A percentile compares a stretch with the other conserved stretches of the same genome.
phyloP scores from a whole-genome alignment of 1,139 yeast species.

The Geotrichum carabidarum region DNA sequence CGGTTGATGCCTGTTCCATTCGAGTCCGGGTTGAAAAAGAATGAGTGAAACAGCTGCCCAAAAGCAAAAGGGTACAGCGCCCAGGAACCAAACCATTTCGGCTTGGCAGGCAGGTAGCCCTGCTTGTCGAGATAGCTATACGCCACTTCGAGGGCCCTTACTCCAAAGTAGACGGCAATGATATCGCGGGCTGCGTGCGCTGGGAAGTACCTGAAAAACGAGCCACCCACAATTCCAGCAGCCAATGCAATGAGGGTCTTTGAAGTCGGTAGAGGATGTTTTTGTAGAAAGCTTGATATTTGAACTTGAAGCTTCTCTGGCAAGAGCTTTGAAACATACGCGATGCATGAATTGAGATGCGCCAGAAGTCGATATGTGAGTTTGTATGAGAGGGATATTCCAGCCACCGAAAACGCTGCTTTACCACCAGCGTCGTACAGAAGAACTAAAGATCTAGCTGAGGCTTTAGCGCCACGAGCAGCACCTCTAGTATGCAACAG shows the following conservation, averaged over 20 bases:
- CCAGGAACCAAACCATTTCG: constrained; percentile 39
- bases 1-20: constrained; percentile 2
- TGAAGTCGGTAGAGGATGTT: not conserved
- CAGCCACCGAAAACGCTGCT: constrained; percentile 6
- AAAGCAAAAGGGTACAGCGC: constrained; percentile 40
- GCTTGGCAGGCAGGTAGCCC: constrained; percentile 29
- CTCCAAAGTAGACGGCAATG: constrained; percentile 34
- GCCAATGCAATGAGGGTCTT: constrained; percentile 1
- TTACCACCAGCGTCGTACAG: not conserved
- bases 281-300: too few relatives aligned
- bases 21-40: constrained; percentile 35
- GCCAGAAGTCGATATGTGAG: constrained; percentile 1
- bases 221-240: constrained; percentile 7
- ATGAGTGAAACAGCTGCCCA: constrained; percentile 38
- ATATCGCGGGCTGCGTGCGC: constrained; percentile 27
- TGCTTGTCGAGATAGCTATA: constrained; percentile 36
- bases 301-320: too few relatives aligned
- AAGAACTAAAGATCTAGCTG: not conserved
- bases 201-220: constrained; percentile 24
- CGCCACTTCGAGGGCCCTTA: constrained; percentile 36
- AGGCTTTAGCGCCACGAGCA: not conserved
- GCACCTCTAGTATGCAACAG: not conserved
- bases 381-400: constrained; percentile 8
- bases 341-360: not conserved
- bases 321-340: too few relatives aligned